These are phyloP conservation scores for Postia placenta DNA, from an alignment of 768 basidiomycete genomes.

Conservation along the genomic window DNA sequence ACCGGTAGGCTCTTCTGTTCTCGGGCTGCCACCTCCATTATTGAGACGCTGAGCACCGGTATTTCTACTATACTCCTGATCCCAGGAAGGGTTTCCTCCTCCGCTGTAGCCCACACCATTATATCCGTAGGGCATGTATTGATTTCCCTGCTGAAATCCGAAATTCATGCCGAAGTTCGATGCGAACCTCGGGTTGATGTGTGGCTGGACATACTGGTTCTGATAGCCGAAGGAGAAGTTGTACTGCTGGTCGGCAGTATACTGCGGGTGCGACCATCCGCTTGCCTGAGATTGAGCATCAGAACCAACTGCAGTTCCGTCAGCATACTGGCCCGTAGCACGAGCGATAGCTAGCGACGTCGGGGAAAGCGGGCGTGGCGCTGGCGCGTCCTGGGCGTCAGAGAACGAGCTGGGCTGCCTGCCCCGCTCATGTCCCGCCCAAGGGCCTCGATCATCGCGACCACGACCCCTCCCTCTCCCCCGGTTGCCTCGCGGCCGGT, in stretches of 20 bases:
- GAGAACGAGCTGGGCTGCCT: slow-evolving; percentile 23
- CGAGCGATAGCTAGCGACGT: slow-evolving; percentile 43
- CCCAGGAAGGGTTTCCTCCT: slow-evolving; percentile 5
- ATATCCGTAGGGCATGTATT: slow-evolving; percentile 7
- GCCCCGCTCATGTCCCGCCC: slow-evolving; percentile 18
- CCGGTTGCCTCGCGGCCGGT: slow-evolving; percentile 24
- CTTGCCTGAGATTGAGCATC: slow-evolving; percentile 3
- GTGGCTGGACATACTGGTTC: slow-evolving; percentile 55
- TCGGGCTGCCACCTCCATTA: neutral
- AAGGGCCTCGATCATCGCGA: slow-evolving; percentile 17
- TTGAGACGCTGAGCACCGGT: neutral
- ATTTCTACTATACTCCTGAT: slow-evolving; percentile 1
- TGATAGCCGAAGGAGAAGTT: slow-evolving; percentile 15
- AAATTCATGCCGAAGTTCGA: slow-evolving; percentile 51
- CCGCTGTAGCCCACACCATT: slow-evolving; percentile 7
- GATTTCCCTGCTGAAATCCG: slow-evolving; percentile 14
- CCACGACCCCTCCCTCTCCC: slow-evolving; percentile 22
- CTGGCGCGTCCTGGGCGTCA: slow-evolving; percentile 26
- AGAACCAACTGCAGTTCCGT: slow-evolving; percentile 15
- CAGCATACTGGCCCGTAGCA: slow-evolving; percentile 36
- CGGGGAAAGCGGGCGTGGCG: slow-evolving; percentile 30
- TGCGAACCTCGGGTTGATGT: slow-evolving; percentile 80
- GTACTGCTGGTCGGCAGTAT: slow-evolving; percentile 5
- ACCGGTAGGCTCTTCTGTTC: neutral
- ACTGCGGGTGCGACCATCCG: slow-evolving; percentile 16